A percentile compares a stretch with the other conserved stretches of the same genome.
These are phyloP conservation scores for Lentinus polychrous DNA, from an alignment of 1,284 basidiomycete species.

Conservation along the genomic window DNA sequence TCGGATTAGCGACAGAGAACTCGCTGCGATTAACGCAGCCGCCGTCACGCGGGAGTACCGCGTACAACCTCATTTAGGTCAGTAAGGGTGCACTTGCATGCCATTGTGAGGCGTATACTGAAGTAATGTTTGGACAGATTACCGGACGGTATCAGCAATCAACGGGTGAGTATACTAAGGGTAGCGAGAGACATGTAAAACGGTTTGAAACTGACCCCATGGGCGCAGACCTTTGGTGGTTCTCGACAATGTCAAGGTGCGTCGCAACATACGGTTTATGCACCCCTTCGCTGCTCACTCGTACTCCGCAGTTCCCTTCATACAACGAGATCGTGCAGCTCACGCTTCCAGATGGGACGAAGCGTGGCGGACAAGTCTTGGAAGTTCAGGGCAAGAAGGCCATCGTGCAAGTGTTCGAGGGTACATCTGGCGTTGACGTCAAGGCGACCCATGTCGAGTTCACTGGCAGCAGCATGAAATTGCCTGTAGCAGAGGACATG, in stretches of 20 bases:
- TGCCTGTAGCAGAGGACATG: conserved; percentile 99
- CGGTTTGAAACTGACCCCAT: conserved; percentile 14
- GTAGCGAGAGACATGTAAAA: conserved; percentile 7
- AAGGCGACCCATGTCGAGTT: conserved; percentile 98
- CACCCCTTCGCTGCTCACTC: conserved; percentile 2
- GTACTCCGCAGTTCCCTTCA: conserved; percentile 76
- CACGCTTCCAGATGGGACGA: conserved; percentile 93
- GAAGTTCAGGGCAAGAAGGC: conserved; percentile 99
- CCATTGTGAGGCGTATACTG: conserved; percentile 10
- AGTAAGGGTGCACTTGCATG: conserved; percentile 12
- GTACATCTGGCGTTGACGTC: conserved; percentile 96
- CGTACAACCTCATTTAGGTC: conserved; percentile 88
- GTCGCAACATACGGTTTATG: conserved; percentile 12
- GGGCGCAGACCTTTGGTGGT: conserved; percentile 81
- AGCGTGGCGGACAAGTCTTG: conserved; percentile 94
- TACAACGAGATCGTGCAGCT: conserved; percentile 99
- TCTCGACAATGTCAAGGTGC: conserved; percentile 96
- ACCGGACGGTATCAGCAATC: conserved; percentile 92
- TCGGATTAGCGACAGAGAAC: conserved; percentile 65
- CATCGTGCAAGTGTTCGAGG: conserved; percentile 99
- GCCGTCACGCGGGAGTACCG: conserved; percentile 81
- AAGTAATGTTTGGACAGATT: conserved; percentile 50
- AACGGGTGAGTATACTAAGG: conserved; percentile 66
- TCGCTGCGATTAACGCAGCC: conserved; percentile 80
- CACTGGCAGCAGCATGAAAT: conserved; percentile 97